phyloP scores from a whole-genome alignment of 805 yeast species.

The Candida nanaspora region DNA sequence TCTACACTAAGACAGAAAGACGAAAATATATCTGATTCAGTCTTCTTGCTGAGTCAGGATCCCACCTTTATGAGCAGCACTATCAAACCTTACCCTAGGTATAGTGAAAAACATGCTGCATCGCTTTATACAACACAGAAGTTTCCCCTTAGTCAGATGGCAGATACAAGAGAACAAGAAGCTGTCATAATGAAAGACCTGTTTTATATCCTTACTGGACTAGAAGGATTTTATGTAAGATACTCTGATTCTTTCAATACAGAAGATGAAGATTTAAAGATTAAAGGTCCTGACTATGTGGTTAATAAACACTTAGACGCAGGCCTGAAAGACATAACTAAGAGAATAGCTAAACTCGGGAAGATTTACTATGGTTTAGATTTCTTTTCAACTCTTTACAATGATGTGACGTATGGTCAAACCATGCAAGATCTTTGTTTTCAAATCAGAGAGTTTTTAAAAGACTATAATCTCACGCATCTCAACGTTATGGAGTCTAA shows the following conservation, averaged over 20 bases:
- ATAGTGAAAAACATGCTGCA: constrained; percentile 3
- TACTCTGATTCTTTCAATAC: constrained; percentile 58
- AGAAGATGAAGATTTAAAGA: constrained; percentile 26
- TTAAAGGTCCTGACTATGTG: constrained; percentile 69
- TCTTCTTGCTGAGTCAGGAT: too few relatives aligned
- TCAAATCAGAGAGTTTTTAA: constrained; percentile 42
- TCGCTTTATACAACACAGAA: constrained; percentile 9
- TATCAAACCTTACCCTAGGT: too few relatives aligned
- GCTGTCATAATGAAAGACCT: constrained; percentile 66
- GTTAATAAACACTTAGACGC: constrained; percentile 68
- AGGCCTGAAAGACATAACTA: constrained; percentile 63
- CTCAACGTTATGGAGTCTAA: constrained; percentile 27
- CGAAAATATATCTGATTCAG: too few relatives aligned
- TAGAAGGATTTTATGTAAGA: constrained; percentile 73
- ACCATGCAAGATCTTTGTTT: constrained; percentile 68
- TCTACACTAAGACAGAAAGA: too few relatives aligned
- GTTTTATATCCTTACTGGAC: constrained; percentile 57
- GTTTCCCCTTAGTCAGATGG: constrained; percentile 38
- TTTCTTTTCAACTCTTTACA: constrained; percentile 55
- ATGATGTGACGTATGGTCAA: constrained; percentile 52
- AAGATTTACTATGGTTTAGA: constrained; percentile 52
- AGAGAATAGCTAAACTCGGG: constrained; percentile 54
- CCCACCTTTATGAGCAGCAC: too few relatives aligned
- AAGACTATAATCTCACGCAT: constrained; percentile 20
- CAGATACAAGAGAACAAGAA: constrained; percentile 57